Evolutionary conservation across 352 stramenopile genomes (phyloP), one percentile per base, ranked within the genome.

Genomic region (Globisporangium echinulatum): DNA sequence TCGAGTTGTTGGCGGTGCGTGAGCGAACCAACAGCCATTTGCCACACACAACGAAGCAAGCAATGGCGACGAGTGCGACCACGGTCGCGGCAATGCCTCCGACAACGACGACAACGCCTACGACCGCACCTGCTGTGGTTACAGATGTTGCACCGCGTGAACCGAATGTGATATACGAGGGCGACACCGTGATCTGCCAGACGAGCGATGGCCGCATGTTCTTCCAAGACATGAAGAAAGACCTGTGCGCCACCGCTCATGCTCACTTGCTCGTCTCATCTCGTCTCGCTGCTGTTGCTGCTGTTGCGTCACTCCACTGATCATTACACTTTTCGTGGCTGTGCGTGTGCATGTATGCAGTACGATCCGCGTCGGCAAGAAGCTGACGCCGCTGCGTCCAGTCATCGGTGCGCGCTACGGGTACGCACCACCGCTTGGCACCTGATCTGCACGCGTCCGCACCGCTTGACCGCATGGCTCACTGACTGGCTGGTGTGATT

Each of bases 151-250:
- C 63, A 15, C 25, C 52, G 60, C 79, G 79, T 56, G 54, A 77
- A 55, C 68, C 75, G 42, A 89, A 92, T 56, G 68, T 90, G 60
- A 94, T 94, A 59, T 87, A 90, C 69, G 85, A 92, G 51, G 82
- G 82, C 59, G 85, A 94, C 68, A 92, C 85, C 1, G 82, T 94
- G 17, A 90, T 94, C 64, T 94, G 85, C 62, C 75, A 94, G 66
- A 92, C 82, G 8, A 92, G 82, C 58, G 85, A 94, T 39, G 82
- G 79, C 8, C 79, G 85, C 40, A 83, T 92, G 69, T 94, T 94
- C 72, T 94, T 94, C 67, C 81, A 92, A 66, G 64, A 73, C 52
- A 70, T 90, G 64, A 77, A 75, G 33, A 80, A 77, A 62, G 79
- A 87, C 68, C 77, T 86, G 82, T 90, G 57, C 52, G 79, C 60